Evolutionary conservation across 139 green algal genomes (phyloP).

Genomic region (Mychonastes homosphaera): DNA sequence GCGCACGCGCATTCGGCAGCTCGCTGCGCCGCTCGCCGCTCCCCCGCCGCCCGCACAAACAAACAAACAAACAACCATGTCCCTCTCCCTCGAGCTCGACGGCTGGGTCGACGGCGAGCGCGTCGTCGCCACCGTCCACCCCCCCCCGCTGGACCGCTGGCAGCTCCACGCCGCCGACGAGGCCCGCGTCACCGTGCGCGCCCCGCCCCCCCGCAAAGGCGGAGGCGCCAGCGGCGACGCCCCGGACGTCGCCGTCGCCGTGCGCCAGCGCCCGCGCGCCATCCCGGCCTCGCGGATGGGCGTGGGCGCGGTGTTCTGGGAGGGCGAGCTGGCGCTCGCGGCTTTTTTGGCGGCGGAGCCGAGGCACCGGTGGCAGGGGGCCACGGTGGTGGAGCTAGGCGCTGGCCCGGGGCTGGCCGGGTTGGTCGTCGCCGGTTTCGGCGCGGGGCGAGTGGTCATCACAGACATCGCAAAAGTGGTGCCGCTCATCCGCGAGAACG

Average conservation of each 20-base stretch:
- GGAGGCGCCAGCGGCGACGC: too few species aligned
- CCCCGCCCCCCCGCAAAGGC: too few species aligned
- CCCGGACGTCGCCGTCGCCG: too few species aligned
- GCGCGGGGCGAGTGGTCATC: constrained; percentile 34
- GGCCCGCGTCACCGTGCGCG: constrained; percentile 3
- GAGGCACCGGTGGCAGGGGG: not conserved
- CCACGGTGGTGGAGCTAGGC: constrained; percentile 34
- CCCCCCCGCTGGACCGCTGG: too few species aligned
- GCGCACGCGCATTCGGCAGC: too few species aligned
- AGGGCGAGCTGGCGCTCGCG: constrained; percentile 44
- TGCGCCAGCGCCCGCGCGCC: constrained; percentile 25
- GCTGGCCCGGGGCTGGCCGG: constrained; percentile 36
- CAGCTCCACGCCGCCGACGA: constrained; percentile 17
- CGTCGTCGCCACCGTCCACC: too few species aligned
- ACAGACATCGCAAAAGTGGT: constrained; percentile 37
- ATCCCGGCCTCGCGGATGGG: constrained; percentile 40
- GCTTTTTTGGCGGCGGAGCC: constrained; percentile 25
- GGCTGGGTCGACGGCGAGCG: too few species aligned
- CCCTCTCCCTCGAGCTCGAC: too few species aligned
- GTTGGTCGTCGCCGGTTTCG: constrained; percentile 37
- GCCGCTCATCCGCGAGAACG: constrained; percentile 30
- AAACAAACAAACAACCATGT: too few species aligned
- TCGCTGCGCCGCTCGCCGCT: too few species aligned
- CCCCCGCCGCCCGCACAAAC: too few species aligned
- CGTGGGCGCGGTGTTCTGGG: constrained; percentile 44